These are phyloP conservation scores for Suillus brevipes DNA, from an alignment of 768 basidiomycete species.

Conservation along the genomic window DNA sequence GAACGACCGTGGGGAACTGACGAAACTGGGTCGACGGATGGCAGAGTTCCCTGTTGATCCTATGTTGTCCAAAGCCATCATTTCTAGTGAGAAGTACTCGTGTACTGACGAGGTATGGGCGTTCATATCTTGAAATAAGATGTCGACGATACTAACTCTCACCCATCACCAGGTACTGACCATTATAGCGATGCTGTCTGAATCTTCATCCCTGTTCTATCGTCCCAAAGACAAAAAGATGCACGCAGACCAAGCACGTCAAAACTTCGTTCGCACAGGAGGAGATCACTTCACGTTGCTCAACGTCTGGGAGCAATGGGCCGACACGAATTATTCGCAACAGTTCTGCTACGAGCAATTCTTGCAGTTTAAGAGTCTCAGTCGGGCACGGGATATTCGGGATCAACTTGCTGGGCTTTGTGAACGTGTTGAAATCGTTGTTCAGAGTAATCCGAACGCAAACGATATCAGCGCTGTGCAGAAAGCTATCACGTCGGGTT, in stretches of 20 bases:
- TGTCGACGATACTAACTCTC: background rate
- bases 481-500: slow-evolving; percentile 93
- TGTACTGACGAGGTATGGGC: slow-evolving; percentile 93
- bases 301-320: slow-evolving; percentile 99
- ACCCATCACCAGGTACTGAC: slow-evolving; percentile 69
- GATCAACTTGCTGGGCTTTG: slow-evolving; percentile 94
- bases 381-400: slow-evolving; percentile 92
- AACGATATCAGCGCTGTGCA: slow-evolving; percentile 93
- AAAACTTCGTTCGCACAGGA: slow-evolving; percentile 93
- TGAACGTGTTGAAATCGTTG: slow-evolving; percentile 94
- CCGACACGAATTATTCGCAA: slow-evolving; percentile 95
- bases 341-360: slow-evolving; percentile 97
- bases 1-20: slow-evolving; percentile 94
- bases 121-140: background rate
- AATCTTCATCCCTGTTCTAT: slow-evolving; percentile 93
- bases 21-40: slow-evolving; percentile 96
- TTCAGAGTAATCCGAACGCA: slow-evolving; percentile 84
- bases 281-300: slow-evolving; percentile 98
- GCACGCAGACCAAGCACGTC: slow-evolving; percentile 95
- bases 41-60: slow-evolving; percentile 99
- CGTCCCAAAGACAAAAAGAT: slow-evolving; percentile 98
- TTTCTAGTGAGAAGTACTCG: slow-evolving; percentile 89
- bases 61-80: slow-evolving; percentile 94
- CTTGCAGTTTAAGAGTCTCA: slow-evolving; percentile 91
- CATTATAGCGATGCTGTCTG: slow-evolving; percentile 96